Evolutionary conservation across 2,329 filamentous ascomycete species (phyloP).

Genomic region (Exophiala aquamarina): DNA sequence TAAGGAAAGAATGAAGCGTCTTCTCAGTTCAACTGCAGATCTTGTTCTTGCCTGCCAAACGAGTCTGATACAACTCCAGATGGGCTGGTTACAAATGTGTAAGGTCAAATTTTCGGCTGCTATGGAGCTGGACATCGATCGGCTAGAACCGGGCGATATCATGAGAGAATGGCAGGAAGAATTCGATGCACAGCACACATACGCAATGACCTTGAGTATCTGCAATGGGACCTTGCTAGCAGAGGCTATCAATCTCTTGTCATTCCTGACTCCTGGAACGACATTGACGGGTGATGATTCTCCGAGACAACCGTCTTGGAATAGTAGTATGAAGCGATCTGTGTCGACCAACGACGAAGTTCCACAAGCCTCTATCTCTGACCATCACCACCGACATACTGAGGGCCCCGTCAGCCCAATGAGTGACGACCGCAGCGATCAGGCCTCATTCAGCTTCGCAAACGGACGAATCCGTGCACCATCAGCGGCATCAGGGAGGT

Average conservation of each 20-base stretch:
- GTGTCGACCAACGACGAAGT: conserved; percentile 45
- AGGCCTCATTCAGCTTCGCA: conserved; percentile 49
- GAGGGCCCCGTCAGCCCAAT: conserved; percentile 49
- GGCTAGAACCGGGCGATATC: conserved; percentile 70
- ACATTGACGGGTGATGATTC: conserved; percentile 41
- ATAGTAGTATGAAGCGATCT: conserved; percentile 45
- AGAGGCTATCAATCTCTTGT: conserved; percentile 58
- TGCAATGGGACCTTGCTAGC: conserved; percentile 70
- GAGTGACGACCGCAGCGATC: conserved; percentile 35
- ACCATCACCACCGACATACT: conserved; percentile 19
- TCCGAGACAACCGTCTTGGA: conserved; percentile 50
- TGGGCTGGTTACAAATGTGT: conserved; percentile 79
- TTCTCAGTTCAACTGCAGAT: conserved; percentile 78
- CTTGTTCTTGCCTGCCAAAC: conserved; percentile 79
- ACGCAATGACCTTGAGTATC: conserved; percentile 70
- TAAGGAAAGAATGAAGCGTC: conserved; percentile 84
- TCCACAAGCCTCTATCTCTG: conserved; percentile 49
- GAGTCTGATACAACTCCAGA: conserved; percentile 82
- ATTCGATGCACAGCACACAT: conserved; percentile 72
- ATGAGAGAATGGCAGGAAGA: conserved; percentile 76
- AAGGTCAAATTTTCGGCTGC: conserved; percentile 51
- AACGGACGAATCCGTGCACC: conserved; percentile 55
- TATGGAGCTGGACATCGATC: conserved; percentile 72
- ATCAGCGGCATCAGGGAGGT: conserved; percentile 51
- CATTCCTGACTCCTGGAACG: conserved; percentile 58